Conservation (phyloP, 139 green algal species). For the Tetradesmus obliquus region DNA sequence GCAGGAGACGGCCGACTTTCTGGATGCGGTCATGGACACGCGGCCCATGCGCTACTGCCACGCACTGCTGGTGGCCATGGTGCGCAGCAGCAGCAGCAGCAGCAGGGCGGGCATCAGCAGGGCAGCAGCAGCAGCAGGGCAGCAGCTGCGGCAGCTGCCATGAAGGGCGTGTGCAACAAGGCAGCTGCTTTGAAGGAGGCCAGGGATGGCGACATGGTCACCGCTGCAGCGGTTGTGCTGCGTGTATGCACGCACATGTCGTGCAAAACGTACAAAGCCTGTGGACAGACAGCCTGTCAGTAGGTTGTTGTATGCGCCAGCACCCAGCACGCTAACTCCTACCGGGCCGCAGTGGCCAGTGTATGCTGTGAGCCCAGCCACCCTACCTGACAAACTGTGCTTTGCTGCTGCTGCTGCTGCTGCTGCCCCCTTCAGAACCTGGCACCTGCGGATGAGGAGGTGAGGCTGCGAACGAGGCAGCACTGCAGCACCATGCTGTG, state of each 20-base stretch:
- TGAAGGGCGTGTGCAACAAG: neutral
- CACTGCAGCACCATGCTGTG: neutral
- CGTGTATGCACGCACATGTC: no score
- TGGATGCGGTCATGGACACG: conserved; percentile 62
- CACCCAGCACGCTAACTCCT: no score
- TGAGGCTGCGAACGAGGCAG: neutral
- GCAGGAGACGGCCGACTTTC: conserved; percentile 64
- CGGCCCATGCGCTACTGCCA: conserved; percentile 68
- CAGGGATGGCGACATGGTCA: no score
- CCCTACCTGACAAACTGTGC: no score
- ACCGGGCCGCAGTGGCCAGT: no score
- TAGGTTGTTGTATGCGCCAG: no score
- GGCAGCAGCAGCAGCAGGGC: no score
- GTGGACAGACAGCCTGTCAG: no score
- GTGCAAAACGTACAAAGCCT: no score
- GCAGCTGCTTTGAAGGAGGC: neutral
- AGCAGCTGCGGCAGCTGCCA: neutral
- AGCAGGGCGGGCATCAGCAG: neutral
- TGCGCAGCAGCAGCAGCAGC: neutral
- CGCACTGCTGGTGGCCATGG: conserved; percentile 55
- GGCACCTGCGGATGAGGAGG: neutral
- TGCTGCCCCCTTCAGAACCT: neutral
- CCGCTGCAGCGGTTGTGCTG: no score
- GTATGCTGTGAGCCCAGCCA: no score
- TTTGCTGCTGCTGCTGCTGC: neutral